Evolutionary conservation across 345 rosid species (phyloP).

Genomic region (Alliaria petiolata): DNA sequence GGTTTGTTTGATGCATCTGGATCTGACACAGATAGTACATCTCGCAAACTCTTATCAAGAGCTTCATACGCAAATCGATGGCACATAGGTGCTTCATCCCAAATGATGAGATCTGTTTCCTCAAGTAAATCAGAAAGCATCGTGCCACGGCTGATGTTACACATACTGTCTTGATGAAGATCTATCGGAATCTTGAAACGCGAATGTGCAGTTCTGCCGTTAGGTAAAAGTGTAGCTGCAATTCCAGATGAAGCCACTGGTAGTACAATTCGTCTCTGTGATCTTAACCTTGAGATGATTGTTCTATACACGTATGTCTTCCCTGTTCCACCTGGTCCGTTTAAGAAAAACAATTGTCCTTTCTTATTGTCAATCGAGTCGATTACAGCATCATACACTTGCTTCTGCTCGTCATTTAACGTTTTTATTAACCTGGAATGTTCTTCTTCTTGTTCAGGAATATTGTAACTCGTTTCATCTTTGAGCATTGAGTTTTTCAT

Average conservation of each 20-base stretch:
- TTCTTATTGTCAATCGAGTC: not conserved
- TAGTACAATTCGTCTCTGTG: not conserved
- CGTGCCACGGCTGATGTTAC: not conserved
- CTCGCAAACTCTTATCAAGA: slow-evolving; percentile 1
- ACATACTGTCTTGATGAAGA: not conserved
- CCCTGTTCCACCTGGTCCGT: not conserved
- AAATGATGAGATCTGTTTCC: not conserved
- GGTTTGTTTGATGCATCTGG: not conserved
- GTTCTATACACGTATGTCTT: not conserved
- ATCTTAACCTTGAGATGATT: not conserved
- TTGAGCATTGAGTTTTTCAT: not conserved
- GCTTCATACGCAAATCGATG: not conserved
- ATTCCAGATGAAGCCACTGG: not conserved
- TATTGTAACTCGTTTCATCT: not conserved
- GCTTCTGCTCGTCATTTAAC: not conserved
- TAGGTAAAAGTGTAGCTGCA: not conserved
- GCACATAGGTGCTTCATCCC: not conserved
- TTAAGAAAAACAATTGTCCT: not conserved
- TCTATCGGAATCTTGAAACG: not conserved
- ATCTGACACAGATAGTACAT: not conserved
- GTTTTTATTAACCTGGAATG: not conserved
- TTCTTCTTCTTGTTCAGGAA: not conserved
- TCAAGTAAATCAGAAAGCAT: not conserved
- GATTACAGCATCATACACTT: not conserved
- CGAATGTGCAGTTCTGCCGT: not conserved